Percentiles rank a stretch among this genome's conserved stretches.
phyloP scores from a whole-genome alignment of 75 land plant species.

The Chamaecyparis obtusa region DNA sequence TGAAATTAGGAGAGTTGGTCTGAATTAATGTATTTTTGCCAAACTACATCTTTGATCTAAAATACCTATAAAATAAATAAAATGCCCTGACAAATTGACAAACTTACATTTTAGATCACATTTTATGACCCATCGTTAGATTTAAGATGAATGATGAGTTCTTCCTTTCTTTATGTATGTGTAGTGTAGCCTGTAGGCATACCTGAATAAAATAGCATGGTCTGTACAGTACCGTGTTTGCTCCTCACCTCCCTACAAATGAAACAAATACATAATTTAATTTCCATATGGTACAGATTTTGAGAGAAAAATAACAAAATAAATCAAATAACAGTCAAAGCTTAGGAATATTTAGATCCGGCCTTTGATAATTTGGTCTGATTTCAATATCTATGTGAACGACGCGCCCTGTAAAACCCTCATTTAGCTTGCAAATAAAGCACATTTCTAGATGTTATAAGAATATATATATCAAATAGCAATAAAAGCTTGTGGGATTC shows the following conservation, averaged over 20 bases:
- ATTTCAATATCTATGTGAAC: not conserved
- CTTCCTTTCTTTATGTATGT: not conserved
- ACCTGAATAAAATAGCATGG: slow-evolving; percentile 78
- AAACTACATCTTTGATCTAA: no score
- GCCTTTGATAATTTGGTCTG: not conserved
- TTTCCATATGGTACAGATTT: not conserved
- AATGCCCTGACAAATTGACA: no score
- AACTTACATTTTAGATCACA: not conserved
- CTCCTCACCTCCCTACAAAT: slow-evolving; percentile 82
- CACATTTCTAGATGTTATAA: not conserved
- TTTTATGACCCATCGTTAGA: no score
- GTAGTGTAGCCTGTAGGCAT: not conserved
- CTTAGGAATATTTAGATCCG: not conserved
- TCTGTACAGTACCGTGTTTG: slow-evolving; percentile 78
- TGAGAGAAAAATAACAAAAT: not conserved
- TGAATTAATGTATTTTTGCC: no score
- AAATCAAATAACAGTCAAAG: no score
- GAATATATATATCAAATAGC: not conserved
- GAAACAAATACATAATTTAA: not conserved
- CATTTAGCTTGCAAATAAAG: not conserved
- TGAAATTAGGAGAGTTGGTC: not conserved
- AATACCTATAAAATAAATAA: no score
- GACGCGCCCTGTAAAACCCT: not conserved
- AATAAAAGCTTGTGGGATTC: not conserved
- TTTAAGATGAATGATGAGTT: not conserved